These are phyloP conservation scores for Opeltia flavorubescens DNA, from an alignment of 495 filamentous ascomycete species.

Conservation along the genomic window DNA sequence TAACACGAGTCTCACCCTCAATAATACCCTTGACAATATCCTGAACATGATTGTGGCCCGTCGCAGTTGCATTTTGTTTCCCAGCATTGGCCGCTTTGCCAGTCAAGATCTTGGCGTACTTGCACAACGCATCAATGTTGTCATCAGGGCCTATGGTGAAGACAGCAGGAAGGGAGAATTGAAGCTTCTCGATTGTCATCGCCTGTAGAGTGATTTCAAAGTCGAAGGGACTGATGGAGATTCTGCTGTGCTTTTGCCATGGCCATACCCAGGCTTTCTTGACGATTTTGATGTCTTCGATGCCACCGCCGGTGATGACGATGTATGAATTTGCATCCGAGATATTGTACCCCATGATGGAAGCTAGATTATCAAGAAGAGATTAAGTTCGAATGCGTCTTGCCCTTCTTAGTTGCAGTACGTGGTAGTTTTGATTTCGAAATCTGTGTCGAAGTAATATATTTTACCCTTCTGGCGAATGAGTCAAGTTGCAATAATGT, in stretches of 20 bases:
- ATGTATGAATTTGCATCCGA: conserved; percentile 44
- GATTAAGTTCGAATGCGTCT: background rate
- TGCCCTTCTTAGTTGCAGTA: background rate
- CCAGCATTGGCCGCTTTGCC: conserved; percentile 31
- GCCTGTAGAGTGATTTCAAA: conserved; percentile 63
- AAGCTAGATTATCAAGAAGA: background rate
- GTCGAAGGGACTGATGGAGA: conserved; percentile 61
- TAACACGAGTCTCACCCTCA: conserved; percentile 67
- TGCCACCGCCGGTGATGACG: conserved; percentile 64
- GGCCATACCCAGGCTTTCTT: conserved; percentile 60
- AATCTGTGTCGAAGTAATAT: too few species aligned
- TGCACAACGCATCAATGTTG: conserved; percentile 47
- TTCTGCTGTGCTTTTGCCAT: conserved; percentile 39
- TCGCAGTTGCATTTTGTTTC: conserved; percentile 19
- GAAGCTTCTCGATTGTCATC: conserved; percentile 74
- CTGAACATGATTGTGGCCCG: conserved; percentile 52
- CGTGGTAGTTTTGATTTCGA: background rate
- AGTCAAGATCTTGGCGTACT: conserved; percentile 65
- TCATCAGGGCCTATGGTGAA: conserved; percentile 73
- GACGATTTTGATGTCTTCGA: conserved; percentile 53
- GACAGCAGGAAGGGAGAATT: conserved; percentile 65
- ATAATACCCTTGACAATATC: conserved; percentile 83
- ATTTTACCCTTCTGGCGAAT: too few species aligned
- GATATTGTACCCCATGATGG: conserved; percentile 17
- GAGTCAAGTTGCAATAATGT: too few species aligned